Evolutionary conservation across 306 rosid species (phyloP), one percentile per base, ranked within the genome.

Genomic region (Vigna hirtella): DNA sequence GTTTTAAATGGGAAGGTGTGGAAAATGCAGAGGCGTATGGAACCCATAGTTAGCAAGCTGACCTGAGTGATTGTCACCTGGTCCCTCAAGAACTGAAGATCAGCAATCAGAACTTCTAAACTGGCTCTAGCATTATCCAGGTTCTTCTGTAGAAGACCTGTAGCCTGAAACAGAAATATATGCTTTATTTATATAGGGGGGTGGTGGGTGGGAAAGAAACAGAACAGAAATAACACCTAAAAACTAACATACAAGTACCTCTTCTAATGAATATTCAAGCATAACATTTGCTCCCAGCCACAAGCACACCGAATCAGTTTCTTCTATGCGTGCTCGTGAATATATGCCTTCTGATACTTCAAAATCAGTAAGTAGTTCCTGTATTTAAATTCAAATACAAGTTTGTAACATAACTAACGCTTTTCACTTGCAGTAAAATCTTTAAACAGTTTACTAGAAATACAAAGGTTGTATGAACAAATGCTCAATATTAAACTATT

Each of bases 271-370:
- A 83, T 92, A 92, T 84, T 94, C 96, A 86, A 94, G 88, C 98
- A 92, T 94, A 85, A 94, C 94, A 47, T 92, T 94, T 30, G 98
- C 98, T 85, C 97, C 97, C 77, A 94, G 90, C 98, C 97, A 94
- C 82, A 91, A 77, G 85, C 97, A 94, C 32, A 94, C 93, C 4
- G 89, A 92, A 67, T 88, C 91, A 9, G 94, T 70, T 79, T 90
- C 91, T 38, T 89, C 94, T 56, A 94, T 88, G 61, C 88, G 80
- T 83, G 98, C 94, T 40, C 86, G 90, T 56, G 97, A 94, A 70
- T 91, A 92, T 85, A 92, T 87, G 81, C 97, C 98, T 82, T 94
- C 97, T 32, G 90, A 89, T 77, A 94, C 87, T 89, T 94, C 98
- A 85, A 91, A 91, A 88, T 94, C 98, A 73, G 97, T 79, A 72